These are phyloP conservation scores for Gyrodon lividus DNA, from an alignment of 768 basidiomycete species.

Conservation along the genomic window DNA sequence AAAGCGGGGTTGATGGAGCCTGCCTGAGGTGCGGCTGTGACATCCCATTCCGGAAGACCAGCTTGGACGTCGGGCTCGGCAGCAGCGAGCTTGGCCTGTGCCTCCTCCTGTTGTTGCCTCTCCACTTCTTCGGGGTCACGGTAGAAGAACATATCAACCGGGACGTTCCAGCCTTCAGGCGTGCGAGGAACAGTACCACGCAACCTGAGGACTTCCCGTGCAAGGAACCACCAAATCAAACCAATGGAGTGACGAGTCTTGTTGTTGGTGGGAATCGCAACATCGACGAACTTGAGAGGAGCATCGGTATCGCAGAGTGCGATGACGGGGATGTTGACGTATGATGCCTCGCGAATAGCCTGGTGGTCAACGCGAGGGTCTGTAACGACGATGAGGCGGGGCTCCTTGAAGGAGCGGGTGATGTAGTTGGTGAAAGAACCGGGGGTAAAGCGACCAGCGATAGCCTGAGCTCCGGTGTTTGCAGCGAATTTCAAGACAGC, in stretches of 20 bases:
- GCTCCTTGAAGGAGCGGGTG: constrained; percentile 99
- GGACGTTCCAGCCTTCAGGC: constrained; percentile 93
- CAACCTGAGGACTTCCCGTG: constrained; percentile 94
- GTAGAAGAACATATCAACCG: constrained; percentile 99
- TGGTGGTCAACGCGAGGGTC: constrained; percentile 99
- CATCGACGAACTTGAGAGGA: constrained; percentile 95
- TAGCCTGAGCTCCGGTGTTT: constrained; percentile 97
- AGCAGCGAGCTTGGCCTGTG: constrained; percentile 71
- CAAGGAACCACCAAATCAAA: constrained; percentile 96
- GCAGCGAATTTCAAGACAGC: constrained; percentile 98
- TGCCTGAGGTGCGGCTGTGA: constrained; percentile 60
- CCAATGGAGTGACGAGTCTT: constrained; percentile 97
- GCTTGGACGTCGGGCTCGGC: constrained; percentile 58
- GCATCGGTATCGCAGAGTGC: constrained; percentile 99
- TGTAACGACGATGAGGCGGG: constrained; percentile 96
- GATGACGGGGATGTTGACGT: constrained; percentile 99
- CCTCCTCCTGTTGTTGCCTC: constrained; percentile 94
- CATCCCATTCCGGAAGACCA: constrained; percentile 69
- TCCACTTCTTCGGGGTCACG: constrained; percentile 99
- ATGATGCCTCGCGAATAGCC: constrained; percentile 99
- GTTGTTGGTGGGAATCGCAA: constrained; percentile 99
- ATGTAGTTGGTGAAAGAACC: constrained; percentile 99
- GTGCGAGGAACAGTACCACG: constrained; percentile 92
- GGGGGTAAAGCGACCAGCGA: constrained; percentile 98
- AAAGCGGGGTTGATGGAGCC: constrained; percentile 78